Evolutionary conservation across 2,329 filamentous ascomycete genomes (phyloP).

Genomic region (Talaromyces sp.): DNA sequence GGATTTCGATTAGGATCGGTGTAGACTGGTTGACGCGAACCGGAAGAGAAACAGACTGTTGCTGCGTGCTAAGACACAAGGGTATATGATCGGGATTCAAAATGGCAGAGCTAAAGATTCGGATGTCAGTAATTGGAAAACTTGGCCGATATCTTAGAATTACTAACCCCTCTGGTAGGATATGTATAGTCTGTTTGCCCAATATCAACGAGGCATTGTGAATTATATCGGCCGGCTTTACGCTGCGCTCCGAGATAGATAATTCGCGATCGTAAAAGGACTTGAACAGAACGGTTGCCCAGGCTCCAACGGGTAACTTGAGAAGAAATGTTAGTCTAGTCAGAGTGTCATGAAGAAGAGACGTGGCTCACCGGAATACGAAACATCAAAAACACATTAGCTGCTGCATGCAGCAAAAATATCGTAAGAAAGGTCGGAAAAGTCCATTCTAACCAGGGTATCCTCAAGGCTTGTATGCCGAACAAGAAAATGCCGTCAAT

Average conservation of each 20-base stretch:
- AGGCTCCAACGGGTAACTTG: conserved; percentile 67
- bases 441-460: conserved; percentile 94
- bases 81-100: conserved; percentile 77
- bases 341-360: conserved; percentile 3
- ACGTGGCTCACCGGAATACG: conserved; percentile 63
- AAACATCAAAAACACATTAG: conserved; percentile 90
- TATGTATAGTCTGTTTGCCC: conserved; percentile 96
- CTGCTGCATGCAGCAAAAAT: conserved; percentile 65
- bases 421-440: conserved; percentile 65
- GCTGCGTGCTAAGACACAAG: conserved; percentile 70
- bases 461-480: conserved; percentile 76
- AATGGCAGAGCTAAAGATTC: conserved; percentile 61
- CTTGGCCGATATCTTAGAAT: background rate
- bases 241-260: conserved; percentile 86
- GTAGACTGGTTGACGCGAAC: conserved; percentile 92
- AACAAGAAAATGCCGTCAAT: conserved; percentile 86
- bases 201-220: conserved; percentile 92
- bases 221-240: conserved; percentile 80
- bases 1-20: conserved; percentile 81
- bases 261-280: conserved; percentile 88
- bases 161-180: conserved; percentile 79
- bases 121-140: conserved; percentile 21
- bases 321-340: background rate
- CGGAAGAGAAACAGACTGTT: conserved; percentile 62
- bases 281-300: conserved; percentile 68